Percentiles rank a stretch among this genome's conserved stretches.
phyloP scores from a whole-genome alignment of 768 basidiomycete species.

The Cytidiella melzeri region DNA sequence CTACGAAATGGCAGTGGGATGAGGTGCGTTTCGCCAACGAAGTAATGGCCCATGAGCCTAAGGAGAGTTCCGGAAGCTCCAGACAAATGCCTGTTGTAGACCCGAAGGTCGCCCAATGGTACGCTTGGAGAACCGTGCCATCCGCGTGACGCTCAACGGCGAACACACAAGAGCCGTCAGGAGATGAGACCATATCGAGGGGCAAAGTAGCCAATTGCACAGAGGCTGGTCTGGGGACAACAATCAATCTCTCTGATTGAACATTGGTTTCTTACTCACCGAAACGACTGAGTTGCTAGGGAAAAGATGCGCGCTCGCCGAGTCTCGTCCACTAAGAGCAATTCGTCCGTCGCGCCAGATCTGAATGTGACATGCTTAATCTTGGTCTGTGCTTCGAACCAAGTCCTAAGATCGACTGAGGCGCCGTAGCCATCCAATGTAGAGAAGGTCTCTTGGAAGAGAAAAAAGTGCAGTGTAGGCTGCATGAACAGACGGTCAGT shows the following conservation, averaged over 20 bases:
- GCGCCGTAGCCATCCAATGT: slow-evolving; percentile 37
- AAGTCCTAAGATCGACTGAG: slow-evolving; percentile 33
- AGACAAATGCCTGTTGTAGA: slow-evolving; percentile 39
- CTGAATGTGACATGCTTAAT: slow-evolving; percentile 40
- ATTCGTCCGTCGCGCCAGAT: slow-evolving; percentile 40
- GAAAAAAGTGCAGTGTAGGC: slow-evolving; percentile 38
- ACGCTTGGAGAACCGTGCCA: slow-evolving; percentile 28
- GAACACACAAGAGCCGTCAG: slow-evolving; percentile 50
- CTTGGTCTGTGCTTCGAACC: slow-evolving; percentile 31
- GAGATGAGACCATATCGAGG: slow-evolving; percentile 36
- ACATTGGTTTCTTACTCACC: slow-evolving; percentile 38
- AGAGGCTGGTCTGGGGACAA: slow-evolving; percentile 36
- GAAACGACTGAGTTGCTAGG: slow-evolving; percentile 44
- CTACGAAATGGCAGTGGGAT: slow-evolving; percentile 36
- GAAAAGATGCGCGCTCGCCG: slow-evolving; percentile 47
- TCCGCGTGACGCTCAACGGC: slow-evolving; percentile 23
- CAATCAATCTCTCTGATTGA: not conserved
- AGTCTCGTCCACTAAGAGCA: slow-evolving; percentile 41
- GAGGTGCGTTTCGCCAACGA: slow-evolving; percentile 41
- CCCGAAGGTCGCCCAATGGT: slow-evolving; percentile 56
- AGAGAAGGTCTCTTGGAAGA: slow-evolving; percentile 39
- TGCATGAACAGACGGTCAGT: not conserved
- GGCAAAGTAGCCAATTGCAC: slow-evolving; percentile 34
- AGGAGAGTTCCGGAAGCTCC: slow-evolving; percentile 23
- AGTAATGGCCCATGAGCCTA: slow-evolving; percentile 30